Conservation (phyloP, 75 land plant genomes). For the Sequoia sempervirens region DNA sequence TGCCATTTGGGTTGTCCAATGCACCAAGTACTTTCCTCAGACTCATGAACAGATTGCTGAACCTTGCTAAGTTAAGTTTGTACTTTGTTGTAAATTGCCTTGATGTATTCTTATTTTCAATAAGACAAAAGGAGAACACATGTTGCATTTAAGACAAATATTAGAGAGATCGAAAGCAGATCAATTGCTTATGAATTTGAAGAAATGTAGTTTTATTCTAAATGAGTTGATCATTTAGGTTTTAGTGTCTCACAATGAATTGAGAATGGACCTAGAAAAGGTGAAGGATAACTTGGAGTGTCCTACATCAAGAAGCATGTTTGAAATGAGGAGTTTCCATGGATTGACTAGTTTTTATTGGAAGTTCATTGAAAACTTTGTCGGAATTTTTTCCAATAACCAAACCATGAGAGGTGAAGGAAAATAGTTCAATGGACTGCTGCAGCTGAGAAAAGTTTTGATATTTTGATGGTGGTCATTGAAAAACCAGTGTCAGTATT, state of each 20-base stretch:
- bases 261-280: background rate
- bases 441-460: background rate
- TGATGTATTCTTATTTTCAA: background rate
- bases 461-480: background rate
- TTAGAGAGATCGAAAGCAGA: background rate
- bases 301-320: background rate
- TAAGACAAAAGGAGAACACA: background rate
- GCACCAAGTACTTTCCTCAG: background rate
- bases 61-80: background rate
- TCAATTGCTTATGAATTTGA: background rate
- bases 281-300: background rate
- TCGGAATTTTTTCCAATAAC: background rate
- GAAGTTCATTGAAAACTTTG: background rate
- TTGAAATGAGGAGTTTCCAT: background rate
- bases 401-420: background rate
- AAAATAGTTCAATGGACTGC: background rate
- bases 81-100: background rate
- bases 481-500: background rate
- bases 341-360: background rate
- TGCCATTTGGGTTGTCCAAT: background rate
- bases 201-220: background rate
- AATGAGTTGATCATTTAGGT: background rate
- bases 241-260: background rate
- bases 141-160: background rate
- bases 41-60: background rate